Evolutionary conservation across 2,329 filamentous ascomycete genomes (phyloP).

Genomic region (Curvularia spicifera): DNA sequence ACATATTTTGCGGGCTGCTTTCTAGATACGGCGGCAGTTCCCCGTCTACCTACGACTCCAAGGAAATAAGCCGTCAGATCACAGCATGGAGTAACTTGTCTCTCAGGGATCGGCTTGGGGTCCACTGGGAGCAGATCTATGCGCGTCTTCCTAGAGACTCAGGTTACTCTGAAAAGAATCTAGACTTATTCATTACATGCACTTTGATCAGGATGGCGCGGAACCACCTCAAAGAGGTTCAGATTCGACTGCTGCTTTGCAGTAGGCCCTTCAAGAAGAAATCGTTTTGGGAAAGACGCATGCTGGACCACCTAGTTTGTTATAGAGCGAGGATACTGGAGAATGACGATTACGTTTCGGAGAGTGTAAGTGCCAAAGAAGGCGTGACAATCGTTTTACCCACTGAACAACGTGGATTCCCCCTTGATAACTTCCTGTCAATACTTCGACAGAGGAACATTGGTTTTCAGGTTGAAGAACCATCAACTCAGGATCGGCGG

Average conservation of each 20-base stretch:
- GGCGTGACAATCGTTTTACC: background rate
- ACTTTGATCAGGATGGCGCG: background rate
- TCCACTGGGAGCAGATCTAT: background rate
- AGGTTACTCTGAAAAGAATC: conserved; percentile 1
- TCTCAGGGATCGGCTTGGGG: background rate
- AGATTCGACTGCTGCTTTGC: background rate
- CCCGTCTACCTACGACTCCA: background rate
- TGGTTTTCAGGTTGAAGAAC: background rate
- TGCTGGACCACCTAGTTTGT: background rate
- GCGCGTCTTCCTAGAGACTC: background rate
- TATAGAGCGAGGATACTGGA: background rate
- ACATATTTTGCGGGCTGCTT: background rate
- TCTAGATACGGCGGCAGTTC: background rate
- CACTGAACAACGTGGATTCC: background rate
- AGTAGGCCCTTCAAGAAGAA: background rate
- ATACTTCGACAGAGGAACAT: background rate
- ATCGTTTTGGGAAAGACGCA: background rate
- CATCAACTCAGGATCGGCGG: background rate
- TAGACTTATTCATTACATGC: background rate
- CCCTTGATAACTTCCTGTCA: background rate
- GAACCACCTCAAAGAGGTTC: background rate
- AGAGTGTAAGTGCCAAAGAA: background rate
- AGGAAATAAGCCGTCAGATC: background rate
- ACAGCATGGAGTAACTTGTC: background rate
- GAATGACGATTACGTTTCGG: background rate